These are phyloP conservation scores for Corymbia maculata DNA, from an alignment of 345 rosid genomes.

Conservation along the genomic window DNA sequence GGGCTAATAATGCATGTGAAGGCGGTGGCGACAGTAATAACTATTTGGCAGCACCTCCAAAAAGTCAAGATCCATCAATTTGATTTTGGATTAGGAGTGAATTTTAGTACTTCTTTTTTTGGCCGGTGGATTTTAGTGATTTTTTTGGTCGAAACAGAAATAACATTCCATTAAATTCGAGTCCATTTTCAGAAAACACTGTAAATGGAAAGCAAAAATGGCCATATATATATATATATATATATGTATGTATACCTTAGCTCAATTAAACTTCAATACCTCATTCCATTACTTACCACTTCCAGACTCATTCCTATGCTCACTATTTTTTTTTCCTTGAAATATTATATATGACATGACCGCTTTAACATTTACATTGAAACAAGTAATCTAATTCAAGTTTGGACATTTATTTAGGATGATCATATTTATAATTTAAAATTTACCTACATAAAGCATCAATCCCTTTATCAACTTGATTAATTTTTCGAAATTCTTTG, in stretches of 20 bases:
- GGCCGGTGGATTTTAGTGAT: neutral
- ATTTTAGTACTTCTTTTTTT: neutral
- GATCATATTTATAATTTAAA: neutral
- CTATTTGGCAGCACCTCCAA: neutral
- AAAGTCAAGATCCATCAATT: neutral
- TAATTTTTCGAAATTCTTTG: neutral
- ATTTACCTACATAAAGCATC: neutral
- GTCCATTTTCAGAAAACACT: too few relatives aligned
- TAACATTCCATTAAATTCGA: too few relatives aligned
- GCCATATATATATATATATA: neutral
- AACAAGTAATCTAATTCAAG: neutral
- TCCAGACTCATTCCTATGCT: neutral
- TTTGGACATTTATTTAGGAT: neutral
- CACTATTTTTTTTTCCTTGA: neutral
- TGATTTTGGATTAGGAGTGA: neutral
- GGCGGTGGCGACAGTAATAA: neutral
- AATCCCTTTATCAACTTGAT: neutral
- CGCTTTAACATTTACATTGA: rapidly evolving
- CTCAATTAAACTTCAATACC: neutral
- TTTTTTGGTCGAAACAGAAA: too few relatives aligned
- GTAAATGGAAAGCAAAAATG: neutral
- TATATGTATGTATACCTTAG: neutral
- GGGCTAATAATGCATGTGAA: neutral
- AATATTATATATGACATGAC: neutral
- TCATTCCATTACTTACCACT: neutral